Percentiles rank a stretch among this genome's conserved stretches.
Conservation (phyloP, 192 early-diverging fungal species). For the Entrophospora sp. region DNA sequence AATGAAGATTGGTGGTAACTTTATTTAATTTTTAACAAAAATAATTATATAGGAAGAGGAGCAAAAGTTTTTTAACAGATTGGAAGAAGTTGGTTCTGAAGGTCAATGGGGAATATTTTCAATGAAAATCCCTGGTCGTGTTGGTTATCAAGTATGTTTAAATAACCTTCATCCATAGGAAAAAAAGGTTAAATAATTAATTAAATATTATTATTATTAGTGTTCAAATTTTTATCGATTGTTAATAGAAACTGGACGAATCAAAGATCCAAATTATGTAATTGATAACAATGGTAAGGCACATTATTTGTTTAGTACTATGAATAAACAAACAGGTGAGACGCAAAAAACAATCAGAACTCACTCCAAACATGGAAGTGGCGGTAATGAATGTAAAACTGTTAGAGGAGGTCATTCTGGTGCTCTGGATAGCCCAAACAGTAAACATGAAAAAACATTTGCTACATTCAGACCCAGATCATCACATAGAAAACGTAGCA, state of each 20-base stretch:
- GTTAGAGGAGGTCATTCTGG: slow-evolving; percentile 18
- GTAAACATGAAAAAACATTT: no score
- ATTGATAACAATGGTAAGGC: slow-evolving; percentile 85
- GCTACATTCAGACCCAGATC: slow-evolving; percentile 29
- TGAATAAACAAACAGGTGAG: slow-evolving; percentile 68
- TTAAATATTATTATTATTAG: slow-evolving; percentile 26
- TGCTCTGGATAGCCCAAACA: neutral
- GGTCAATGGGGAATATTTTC: slow-evolving; percentile 97
- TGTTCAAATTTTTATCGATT: slow-evolving; percentile 96
- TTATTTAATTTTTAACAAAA: no score
- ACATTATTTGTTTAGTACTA: slow-evolving; percentile 85
- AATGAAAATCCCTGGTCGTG: slow-evolving; percentile 87
- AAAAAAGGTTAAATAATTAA: no score
- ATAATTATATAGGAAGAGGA: slow-evolving; percentile 59
- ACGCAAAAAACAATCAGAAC: slow-evolving; percentile 73
- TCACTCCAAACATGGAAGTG: slow-evolving; percentile 52
- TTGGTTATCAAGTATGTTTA: slow-evolving; percentile 91
- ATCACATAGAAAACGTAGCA: slow-evolving; percentile 27
- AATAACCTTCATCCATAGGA: no score
- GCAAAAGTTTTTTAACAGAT: slow-evolving; percentile 69
- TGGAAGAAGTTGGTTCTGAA: slow-evolving; percentile 82
- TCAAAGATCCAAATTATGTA: slow-evolving; percentile 87
- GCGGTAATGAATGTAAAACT: no score
- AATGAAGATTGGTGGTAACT: no score
- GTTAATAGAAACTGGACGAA: slow-evolving; percentile 78